A percentile compares a stretch with the other conserved stretches of the same genome.
phyloP scores from a whole-genome alignment of 192 early-diverging fungal species.

The Dispira simplex region DNA sequence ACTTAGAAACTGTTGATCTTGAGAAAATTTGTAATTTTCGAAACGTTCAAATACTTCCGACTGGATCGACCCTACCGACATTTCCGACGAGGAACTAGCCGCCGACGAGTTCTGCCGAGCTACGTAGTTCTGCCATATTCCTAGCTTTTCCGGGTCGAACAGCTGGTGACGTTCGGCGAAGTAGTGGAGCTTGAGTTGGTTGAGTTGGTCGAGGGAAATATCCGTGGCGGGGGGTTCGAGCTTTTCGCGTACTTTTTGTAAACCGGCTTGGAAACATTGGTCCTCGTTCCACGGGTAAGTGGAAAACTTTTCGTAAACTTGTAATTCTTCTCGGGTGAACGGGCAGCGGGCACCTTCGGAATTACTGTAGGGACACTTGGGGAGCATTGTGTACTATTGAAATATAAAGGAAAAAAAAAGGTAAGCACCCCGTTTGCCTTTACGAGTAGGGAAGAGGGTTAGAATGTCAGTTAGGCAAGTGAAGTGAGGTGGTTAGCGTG shows the following conservation, averaged over 20 bases:
- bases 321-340: constrained; percentile 17
- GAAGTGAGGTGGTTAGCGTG: no score
- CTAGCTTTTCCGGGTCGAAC: not conserved
- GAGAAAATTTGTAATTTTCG: constrained; percentile 2
- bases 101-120: not conserved
- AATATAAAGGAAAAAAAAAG: no score
- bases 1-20: not conserved
- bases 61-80: not conserved
- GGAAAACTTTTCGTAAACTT: constrained; percentile 18
- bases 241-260: not conserved
- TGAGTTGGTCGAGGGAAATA: not conserved
- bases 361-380: no score
- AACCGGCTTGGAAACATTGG: not conserved
- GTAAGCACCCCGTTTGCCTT: no score
- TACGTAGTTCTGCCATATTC: not conserved
- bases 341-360: no score
- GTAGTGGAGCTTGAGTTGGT: not conserved
- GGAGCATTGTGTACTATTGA: no score
- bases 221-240: not conserved
- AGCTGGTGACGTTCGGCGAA: not conserved
- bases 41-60: not conserved
- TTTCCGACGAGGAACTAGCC: not conserved
- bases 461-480: no score
- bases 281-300: constrained; percentile 18
- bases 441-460: no score